Conservation (phyloP, 1,139 yeast genomes). For the Hansenula anomala region DNA sequence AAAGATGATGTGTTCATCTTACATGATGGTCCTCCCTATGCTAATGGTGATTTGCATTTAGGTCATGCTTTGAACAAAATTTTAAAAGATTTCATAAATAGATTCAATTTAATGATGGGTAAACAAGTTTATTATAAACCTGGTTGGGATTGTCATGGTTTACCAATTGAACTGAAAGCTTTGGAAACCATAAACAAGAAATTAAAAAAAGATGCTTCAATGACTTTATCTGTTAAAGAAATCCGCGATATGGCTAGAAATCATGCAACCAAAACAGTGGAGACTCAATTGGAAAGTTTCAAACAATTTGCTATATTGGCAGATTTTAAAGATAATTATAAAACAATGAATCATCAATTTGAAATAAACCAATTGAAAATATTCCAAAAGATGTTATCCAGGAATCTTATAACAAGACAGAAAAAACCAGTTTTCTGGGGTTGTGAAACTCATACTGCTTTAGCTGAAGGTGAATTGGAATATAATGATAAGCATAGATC, state of each 20-base stretch:
- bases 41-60: conserved; percentile 87
- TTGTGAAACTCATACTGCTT: conserved; percentile 86
- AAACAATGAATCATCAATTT: conserved; percentile 65
- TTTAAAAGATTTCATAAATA: conserved; percentile 75
- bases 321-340: conserved; percentile 68
- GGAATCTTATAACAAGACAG: conserved; percentile 73
- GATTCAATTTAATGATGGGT: conserved; percentile 64
- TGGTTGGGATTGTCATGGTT: conserved; percentile 99
- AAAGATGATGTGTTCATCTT: conserved; percentile 49
- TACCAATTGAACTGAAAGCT: conserved; percentile 91
- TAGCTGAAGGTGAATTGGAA: conserved; percentile 95
- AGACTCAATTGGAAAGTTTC: conserved; percentile 60
- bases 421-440: conserved; percentile 98
- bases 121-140: conserved; percentile 68
- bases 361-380: conserved; percentile 72
- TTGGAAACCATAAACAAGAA: conserved; percentile 41
- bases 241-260: conserved; percentile 60
- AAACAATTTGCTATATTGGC: conserved; percentile 74
- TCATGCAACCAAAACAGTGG: conserved; percentile 65
- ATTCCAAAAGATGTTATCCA: conserved; percentile 60
- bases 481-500: conserved; percentile 73
- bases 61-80: conserved; percentile 94
- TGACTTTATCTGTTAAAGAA: conserved; percentile 37
- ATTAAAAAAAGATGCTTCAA: conserved; percentile 29
- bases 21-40: conserved; percentile 99